phyloP scores from a whole-genome alignment of 805 yeast species.

The Saccharomyces jurei region DNA sequence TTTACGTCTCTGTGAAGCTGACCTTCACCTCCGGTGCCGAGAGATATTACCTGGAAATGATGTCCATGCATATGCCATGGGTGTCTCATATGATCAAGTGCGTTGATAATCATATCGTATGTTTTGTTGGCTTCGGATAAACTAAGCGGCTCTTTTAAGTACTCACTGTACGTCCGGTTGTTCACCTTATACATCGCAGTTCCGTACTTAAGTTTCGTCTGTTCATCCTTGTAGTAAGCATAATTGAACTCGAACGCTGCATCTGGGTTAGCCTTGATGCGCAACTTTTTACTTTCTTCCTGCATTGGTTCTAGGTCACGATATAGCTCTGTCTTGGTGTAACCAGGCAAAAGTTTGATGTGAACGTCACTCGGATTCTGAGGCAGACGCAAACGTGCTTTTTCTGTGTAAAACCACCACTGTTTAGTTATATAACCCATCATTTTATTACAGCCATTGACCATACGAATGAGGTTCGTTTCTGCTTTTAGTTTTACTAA shows the following conservation, averaged over 20 bases:
- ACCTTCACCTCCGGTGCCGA: slow-evolving; percentile 38
- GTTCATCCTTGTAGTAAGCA: slow-evolving; percentile 44
- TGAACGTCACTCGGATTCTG: slow-evolving; percentile 9
- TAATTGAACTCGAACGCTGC: slow-evolving; percentile 35
- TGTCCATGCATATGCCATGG: slow-evolving; percentile 63
- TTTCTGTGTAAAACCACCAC: slow-evolving; percentile 11
- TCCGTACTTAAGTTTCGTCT: slow-evolving; percentile 28
- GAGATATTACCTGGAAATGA: slow-evolving; percentile 44
- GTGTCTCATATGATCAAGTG: slow-evolving; percentile 58
- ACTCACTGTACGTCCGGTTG: slow-evolving; percentile 49
- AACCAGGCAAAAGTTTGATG: slow-evolving; percentile 34
- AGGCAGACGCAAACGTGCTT: neutral
- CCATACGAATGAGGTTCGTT: slow-evolving; percentile 25
- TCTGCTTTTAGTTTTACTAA: slow-evolving; percentile 44
- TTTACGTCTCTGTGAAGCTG: slow-evolving; percentile 27
- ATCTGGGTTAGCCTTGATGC: slow-evolving; percentile 13
- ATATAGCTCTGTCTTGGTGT: slow-evolving; percentile 15
- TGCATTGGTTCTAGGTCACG: slow-evolving; percentile 14
- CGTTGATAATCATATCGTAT: slow-evolving; percentile 45
- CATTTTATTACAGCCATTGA: slow-evolving; percentile 45
- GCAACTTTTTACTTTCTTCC: slow-evolving; percentile 1
- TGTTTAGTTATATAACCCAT: slow-evolving; percentile 39
- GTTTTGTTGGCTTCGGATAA: slow-evolving; percentile 34
- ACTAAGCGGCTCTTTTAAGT: slow-evolving; percentile 35
- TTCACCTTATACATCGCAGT: slow-evolving; percentile 44